Evolutionary conservation across 202 grass and related monocot species (phyloP).

Genomic region (Setaria italica): DNA sequence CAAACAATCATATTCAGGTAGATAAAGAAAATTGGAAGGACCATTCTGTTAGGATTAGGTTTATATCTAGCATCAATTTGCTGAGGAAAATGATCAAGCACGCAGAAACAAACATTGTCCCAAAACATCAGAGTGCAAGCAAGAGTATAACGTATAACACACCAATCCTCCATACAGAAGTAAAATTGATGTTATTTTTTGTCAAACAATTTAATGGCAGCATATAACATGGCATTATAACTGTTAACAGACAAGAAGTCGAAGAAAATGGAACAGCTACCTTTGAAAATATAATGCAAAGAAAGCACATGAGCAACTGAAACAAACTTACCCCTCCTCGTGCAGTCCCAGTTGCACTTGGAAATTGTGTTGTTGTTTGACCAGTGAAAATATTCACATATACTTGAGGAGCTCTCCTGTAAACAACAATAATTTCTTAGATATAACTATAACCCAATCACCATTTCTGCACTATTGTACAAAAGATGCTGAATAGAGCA

Average conservation of each 20-base stretch:
- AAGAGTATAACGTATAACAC: not conserved
- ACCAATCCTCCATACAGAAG: not conserved
- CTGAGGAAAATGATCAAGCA: slow-evolving; percentile 16
- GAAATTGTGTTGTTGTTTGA: slow-evolving; percentile 77
- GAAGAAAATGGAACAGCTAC: not conserved
- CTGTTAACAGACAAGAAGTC: slow-evolving; percentile 7
- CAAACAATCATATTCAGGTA: not conserved
- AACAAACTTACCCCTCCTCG: slow-evolving; percentile 81
- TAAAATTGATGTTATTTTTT: not conserved
- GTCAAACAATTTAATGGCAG: not conserved
- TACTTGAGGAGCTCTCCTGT: slow-evolving; percentile 74
- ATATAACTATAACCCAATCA: not conserved
- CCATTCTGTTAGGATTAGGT: not conserved
- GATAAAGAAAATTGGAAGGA: not conserved
- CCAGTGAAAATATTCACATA: slow-evolving; percentile 91
- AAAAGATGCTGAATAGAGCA: slow-evolving; percentile 27
- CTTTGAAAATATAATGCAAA: slow-evolving; percentile 25
- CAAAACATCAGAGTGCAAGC: not conserved
- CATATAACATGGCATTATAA: slow-evolving; percentile 7
- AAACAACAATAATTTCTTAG: slow-evolving; percentile 19
- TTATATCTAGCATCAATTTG: not conserved
- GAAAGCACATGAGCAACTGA: slow-evolving; percentile 19
- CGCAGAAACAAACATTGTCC: slow-evolving; percentile 6
- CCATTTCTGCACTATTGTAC: slow-evolving; percentile 4
- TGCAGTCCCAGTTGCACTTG: slow-evolving; percentile 61